A percentile compares a stretch with the other conserved stretches of the same genome.
phyloP scores from a whole-genome alignment of 2,329 filamentous ascomycete species.

The Cytospora piceicola region DNA sequence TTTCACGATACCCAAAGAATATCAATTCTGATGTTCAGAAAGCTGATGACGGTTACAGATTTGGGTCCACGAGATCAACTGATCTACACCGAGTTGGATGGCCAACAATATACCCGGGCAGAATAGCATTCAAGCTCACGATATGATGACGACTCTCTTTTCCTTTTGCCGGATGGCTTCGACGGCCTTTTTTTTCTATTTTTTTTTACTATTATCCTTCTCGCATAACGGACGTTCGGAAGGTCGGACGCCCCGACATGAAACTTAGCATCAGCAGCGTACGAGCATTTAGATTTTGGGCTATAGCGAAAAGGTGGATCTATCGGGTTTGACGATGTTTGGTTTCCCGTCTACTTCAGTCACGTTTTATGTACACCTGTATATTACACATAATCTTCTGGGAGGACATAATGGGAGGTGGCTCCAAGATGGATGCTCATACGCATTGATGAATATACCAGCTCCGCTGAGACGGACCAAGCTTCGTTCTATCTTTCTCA shows the following conservation, averaged over 20 bases:
- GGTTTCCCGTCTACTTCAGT: background rate
- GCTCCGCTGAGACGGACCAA: background rate
- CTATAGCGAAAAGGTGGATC: slow-evolving; percentile 23
- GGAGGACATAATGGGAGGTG: background rate
- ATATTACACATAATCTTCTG: slow-evolving; percentile 5
- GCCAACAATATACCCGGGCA: slow-evolving; percentile 29
- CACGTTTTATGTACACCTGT: slow-evolving; percentile 7
- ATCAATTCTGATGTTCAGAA: background rate
- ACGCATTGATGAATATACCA: background rate
- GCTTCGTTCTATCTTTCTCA: too few species aligned
- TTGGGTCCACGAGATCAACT: slow-evolving; percentile 40
- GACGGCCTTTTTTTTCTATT: background rate
- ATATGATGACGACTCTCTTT: slow-evolving; percentile 29
- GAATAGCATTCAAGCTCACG: slow-evolving; percentile 23
- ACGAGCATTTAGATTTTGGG: slow-evolving; percentile 29
- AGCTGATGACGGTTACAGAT: slow-evolving; percentile 37
- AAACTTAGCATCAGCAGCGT: slow-evolving; percentile 26
- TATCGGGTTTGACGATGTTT: background rate
- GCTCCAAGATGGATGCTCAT: background rate
- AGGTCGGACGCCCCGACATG: slow-evolving; percentile 6
- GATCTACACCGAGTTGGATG: slow-evolving; percentile 17
- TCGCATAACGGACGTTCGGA: background rate
- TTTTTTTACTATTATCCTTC: background rate
- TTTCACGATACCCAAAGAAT: slow-evolving; percentile 30
- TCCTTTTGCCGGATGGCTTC: slow-evolving; percentile 7